Base-by-base conservation (phyloP, 768 basidiomycete genomes). In the Galerina sulciceps region DNA sequence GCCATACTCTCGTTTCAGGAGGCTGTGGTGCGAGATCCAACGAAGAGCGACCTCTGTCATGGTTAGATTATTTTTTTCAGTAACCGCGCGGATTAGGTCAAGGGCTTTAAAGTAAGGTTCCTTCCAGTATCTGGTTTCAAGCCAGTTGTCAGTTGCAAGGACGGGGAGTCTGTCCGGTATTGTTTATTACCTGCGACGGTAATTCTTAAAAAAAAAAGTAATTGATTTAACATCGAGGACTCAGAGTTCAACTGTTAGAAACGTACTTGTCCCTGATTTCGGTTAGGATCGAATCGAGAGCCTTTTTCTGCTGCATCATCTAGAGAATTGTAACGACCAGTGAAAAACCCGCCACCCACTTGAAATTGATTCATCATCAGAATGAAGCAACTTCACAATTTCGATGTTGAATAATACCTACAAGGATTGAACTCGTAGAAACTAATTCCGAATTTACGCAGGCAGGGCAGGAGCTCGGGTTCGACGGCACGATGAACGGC, bases 281-380 rank as follows among this genome's bases (percentile, higher is more conserved):
- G 75, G 14, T 69, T 67, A 0, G 80, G 73, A 58, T 87, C 84
- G 63, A 88, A 88, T n/a, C 86, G 78, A 10, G 82, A 82, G 15
- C 86, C 85, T 18, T 75, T 58, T 58, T 85, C 84, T 26, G 75
- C 72, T 6, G 69, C 37, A 57, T 77, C 79, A 6, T 79, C 72
- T 8, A 72, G 52, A 0, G 76, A 77, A 9, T 62, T 63, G 51
- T 86, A 76, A 57, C 84, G 81, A 0, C 84, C 85, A 0, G 85
- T 84, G 59, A 87, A 82, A 58, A 86, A 79, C 0, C 85, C 85
- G 8, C 85, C 85, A 2, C 78, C 84, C 55, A 87, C 83, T 85
- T 55, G 69, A 69, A 65, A 77, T 31, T 9, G 11, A 44, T 23
- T 49, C 15, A 14, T 20, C 23, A 18, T 26, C 26, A 37, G 40